These are phyloP conservation scores for Phlyctochytrium bullatum DNA, from an alignment of 192 early-diverging fungal genomes.

Conservation along the genomic window DNA sequence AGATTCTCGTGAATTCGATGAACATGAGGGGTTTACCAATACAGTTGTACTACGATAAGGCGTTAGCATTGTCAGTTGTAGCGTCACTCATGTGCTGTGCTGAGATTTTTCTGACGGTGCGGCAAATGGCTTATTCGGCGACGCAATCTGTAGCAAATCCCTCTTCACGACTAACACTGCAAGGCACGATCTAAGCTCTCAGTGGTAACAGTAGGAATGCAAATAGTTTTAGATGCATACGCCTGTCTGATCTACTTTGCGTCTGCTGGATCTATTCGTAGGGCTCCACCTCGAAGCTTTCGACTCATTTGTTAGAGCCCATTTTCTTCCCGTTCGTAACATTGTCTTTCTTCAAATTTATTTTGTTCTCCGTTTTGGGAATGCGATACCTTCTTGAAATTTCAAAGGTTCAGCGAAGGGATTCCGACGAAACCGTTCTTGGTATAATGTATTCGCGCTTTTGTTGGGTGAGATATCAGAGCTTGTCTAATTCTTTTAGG, in stretches of 20 bases:
- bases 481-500: slow-evolving; percentile 38
- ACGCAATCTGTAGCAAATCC: slow-evolving; percentile 10
- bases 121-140: slow-evolving; percentile 9
- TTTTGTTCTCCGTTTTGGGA: slow-evolving; percentile 64
- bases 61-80: slow-evolving; percentile 4
- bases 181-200: slow-evolving; percentile 17
- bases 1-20: background rate
- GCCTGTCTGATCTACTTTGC: slow-evolving; percentile 13
- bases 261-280: background rate
- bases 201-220: background rate
- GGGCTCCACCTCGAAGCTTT: slow-evolving; percentile 37
- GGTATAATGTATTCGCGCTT: slow-evolving; percentile 54
- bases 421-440: slow-evolving; percentile 42
- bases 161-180: background rate
- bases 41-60: background rate
- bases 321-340: slow-evolving; percentile 60
- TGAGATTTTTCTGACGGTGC: slow-evolving; percentile 4
- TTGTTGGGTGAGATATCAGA: slow-evolving; percentile 39
- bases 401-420: slow-evolving; percentile 65
- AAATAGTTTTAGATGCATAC: slow-evolving; percentile 15
- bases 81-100: background rate
- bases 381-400: slow-evolving; percentile 72
- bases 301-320: slow-evolving; percentile 21
- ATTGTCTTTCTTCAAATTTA: slow-evolving; percentile 63
- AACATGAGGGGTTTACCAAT: background rate